These are phyloP conservation scores for Eimeria brunetti DNA, from an alignment of 169 alveolate genomes.

Conservation along the genomic window DNA sequence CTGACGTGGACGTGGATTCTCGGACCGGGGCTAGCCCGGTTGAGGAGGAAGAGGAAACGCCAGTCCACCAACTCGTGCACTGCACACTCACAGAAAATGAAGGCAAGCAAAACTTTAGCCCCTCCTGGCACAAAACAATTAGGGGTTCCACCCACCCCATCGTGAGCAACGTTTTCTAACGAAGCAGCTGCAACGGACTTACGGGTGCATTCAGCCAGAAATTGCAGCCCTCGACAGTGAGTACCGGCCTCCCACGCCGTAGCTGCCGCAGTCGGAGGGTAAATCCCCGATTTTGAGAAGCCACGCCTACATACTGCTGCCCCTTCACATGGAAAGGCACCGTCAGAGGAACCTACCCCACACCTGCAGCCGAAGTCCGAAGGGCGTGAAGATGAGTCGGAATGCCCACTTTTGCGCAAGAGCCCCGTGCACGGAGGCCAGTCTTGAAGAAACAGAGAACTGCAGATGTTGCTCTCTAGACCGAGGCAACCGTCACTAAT, in stretches of 20 bases:
- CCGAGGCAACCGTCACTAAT: not conserved
- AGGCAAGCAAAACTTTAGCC: constrained; percentile 5
- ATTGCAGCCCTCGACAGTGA: constrained; percentile 63
- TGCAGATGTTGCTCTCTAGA: not conserved
- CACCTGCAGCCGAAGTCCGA: not conserved
- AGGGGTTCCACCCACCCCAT: not conserved
- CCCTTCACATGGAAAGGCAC: not conserved
- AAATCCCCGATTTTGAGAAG: not conserved
- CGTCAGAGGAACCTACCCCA: not conserved
- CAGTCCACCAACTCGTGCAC: constrained; percentile 71
- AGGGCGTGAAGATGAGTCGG: constrained; percentile 6
- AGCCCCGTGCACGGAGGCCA: not conserved
- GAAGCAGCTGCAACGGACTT: not conserved
- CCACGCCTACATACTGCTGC: not conserved
- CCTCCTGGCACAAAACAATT: not conserved
- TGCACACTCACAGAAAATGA: not conserved
- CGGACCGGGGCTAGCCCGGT: constrained; percentile 65
- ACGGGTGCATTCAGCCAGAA: constrained; percentile 46
- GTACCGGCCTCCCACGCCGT: not conserved
- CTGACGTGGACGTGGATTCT: constrained; percentile 59
- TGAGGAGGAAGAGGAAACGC: constrained; percentile 59
- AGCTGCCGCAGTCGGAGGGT: not conserved
- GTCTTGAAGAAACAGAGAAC: not conserved
- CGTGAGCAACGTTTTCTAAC: not conserved
- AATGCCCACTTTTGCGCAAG: not conserved